Percentiles rank a stretch among this genome's conserved stretches.
phyloP scores from a whole-genome alignment of 1,284 basidiomycete genomes.

The Sporisorium scitamineum region DNA sequence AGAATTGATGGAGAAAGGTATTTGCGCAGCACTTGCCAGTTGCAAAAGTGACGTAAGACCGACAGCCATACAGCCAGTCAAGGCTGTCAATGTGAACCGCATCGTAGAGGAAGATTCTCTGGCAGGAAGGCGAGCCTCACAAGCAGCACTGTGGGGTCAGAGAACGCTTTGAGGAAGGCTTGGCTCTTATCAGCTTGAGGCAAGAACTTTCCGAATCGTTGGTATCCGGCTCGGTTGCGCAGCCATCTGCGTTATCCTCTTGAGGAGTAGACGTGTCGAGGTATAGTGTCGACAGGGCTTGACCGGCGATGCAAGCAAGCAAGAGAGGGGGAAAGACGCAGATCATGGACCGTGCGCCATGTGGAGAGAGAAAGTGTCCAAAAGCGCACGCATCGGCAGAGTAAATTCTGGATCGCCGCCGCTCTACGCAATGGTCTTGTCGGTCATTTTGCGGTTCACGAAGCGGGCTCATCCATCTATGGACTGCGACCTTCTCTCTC shows the following conservation, averaged over 20 bases:
- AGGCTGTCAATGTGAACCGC: constrained; percentile 10
- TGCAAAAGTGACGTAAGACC: constrained; percentile 11
- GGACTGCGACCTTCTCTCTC: not conserved
- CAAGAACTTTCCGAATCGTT: no score
- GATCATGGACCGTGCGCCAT: constrained; percentile 27
- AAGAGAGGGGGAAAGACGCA: not conserved
- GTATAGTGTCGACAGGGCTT: not conserved
- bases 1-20: constrained; percentile 16
- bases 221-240: no score
- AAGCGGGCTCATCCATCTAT: not conserved
- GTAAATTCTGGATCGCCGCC: not conserved
- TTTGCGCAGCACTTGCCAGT: constrained; percentile 14
- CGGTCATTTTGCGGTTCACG: not conserved
- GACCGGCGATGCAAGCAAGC: not conserved
- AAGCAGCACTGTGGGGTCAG: no score
- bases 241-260: no score
- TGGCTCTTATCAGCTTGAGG: no score
- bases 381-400: constrained; percentile 1
- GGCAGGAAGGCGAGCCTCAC: no score
- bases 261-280: not conserved
- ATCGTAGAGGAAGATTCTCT: constrained; percentile 4
- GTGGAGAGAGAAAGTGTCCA: constrained; percentile 20
- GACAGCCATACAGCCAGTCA: constrained; percentile 17
- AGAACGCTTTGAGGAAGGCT: no score
- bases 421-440: not conserved